These are phyloP conservation scores for Acanthamoeba triangularis DNA, from an alignment of 208 protist species.

Conservation along the genomic window DNA sequence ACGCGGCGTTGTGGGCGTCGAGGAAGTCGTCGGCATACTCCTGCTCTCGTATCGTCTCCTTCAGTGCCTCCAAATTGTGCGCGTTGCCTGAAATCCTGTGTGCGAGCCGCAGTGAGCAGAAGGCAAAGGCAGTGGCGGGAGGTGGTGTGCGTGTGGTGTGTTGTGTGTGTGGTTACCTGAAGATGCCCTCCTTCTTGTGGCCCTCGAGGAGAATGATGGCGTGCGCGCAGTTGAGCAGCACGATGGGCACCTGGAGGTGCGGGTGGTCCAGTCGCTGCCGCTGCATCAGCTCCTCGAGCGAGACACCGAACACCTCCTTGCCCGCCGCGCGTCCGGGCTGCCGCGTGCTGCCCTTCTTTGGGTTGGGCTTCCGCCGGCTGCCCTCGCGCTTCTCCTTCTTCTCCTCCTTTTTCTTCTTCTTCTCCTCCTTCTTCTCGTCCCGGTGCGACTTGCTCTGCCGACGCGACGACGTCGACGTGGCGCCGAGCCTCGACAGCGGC, in stretches of 20 bases:
- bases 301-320: slow-evolving; percentile 48
- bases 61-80: slow-evolving; percentile 11
- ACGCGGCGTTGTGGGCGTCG: slow-evolving; percentile 51
- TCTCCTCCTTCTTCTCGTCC: slow-evolving; percentile 3
- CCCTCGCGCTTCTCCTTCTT: slow-evolving; percentile 49
- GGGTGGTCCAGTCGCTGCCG: slow-evolving; percentile 26
- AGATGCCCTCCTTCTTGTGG: slow-evolving; percentile 70
- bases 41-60: slow-evolving; percentile 41
- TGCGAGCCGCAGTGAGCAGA: neutral
- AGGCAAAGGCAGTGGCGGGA: neutral
- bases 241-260: slow-evolving; percentile 63
- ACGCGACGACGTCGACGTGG: neutral
- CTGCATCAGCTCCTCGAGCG: slow-evolving; percentile 43
- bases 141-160: neutral
- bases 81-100: slow-evolving; percentile 61
- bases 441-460: slow-evolving; percentile 1
- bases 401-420: slow-evolving; percentile 41
- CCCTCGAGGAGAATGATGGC: slow-evolving; percentile 58
- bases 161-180: neutral
- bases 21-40: slow-evolving; percentile 50
- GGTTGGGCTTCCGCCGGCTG: neutral
- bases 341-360: neutral
- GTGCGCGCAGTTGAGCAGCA: slow-evolving; percentile 55
- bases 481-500: neutral
- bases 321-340: neutral